Base-by-base conservation (phyloP, 2,329 filamentous ascomycete genomes). In the Zelopaecilomyces penicillatus region DNA sequence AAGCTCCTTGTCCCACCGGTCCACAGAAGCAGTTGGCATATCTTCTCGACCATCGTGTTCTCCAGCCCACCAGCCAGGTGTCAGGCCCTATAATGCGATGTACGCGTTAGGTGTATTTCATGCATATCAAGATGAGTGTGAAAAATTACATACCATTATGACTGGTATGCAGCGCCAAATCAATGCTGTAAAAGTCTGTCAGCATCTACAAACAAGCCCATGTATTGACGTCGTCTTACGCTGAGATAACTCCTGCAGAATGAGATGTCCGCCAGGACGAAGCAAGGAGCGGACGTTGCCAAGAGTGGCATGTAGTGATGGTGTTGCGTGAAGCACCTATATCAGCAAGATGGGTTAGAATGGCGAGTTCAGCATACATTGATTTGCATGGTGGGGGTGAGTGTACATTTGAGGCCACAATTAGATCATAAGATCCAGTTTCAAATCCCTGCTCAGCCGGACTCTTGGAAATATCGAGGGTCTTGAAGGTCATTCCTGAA, bases 401-500 rank as follows among this genome's bases (percentile, higher is more conserved):
- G 19, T 19, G 7, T 6, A 37, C 36, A 26, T 37, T 37, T 5
- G 59, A 47, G 9, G 59, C 57, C 28, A 62, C 28, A 34, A 65
- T 43, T 1, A 65, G 44, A 38, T 63, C 61, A 41, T 56, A 64
- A 1, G 46, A 49, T 0, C 43, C 45, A 1, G 42, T 37, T 6
- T 56, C 50, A 32, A 61, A 63, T 0, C 59, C 60, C 36, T 63
- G 60, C 5, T 52, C 49, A 3, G 50, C 2, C 0, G 60, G 55
- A 30, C 59, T 52, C 9, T 47, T 48, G 43, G 60, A 50, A 29
- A 65, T 54, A 39, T 70, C 61, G 2, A 70, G 54, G 1, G 42
- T 41, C 12, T 50, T 43, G 37, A 60, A 63, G 1, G 50, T 48
- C 9, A 60, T 49, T n/a, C 46, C 49, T 5, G 38, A 39, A n/a